Percentiles rank a stretch among this genome's conserved stretches.
Conservation (phyloP, 768 basidiomycete species). For the Rhizopogon roseolus region DNA sequence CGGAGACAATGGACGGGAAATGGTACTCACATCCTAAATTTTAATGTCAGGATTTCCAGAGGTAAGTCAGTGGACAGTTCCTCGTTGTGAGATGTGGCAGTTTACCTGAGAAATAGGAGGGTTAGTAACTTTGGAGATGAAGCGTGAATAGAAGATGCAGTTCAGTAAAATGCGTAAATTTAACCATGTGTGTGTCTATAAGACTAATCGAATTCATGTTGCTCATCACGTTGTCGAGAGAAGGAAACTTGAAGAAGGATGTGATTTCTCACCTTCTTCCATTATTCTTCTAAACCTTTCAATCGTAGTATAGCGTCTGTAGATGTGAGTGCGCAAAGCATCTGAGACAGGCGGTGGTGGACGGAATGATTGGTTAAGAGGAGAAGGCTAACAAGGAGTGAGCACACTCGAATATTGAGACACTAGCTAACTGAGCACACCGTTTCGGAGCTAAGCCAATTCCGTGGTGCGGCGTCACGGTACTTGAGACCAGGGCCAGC, state of each 20-base stretch:
- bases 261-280: slow-evolving; percentile 58
- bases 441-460: slow-evolving; percentile 59
- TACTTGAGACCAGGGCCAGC: slow-evolving; percentile 16
- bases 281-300: slow-evolving; percentile 70
- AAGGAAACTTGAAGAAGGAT: neutral
- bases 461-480: slow-evolving; percentile 35
- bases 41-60: neutral
- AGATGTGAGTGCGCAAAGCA: slow-evolving; percentile 50
- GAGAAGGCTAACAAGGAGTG: slow-evolving; percentile 62
- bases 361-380: slow-evolving; percentile 78
- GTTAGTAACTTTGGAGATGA: neutral
- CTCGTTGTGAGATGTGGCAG: neutral
- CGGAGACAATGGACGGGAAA: neutral
- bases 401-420: neutral
- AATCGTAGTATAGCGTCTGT: slow-evolving; percentile 75
- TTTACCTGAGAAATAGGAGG: slow-evolving; percentile 2
- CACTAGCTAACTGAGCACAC: slow-evolving; percentile 36
- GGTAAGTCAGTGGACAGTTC: neutral
- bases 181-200: slow-evolving; percentile 81
- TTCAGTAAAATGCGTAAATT: slow-evolving; percentile 28
- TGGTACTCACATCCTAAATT: slow-evolving; percentile 37
- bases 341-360: slow-evolving; percentile 78
- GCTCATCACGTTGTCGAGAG: slow-evolving; percentile 42
- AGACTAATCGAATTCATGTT: slow-evolving; percentile 88
- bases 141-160: neutral